Evolutionary conservation across 768 basidiomycete genomes (phyloP).

Genomic region (Albatrellus ellisii): DNA sequence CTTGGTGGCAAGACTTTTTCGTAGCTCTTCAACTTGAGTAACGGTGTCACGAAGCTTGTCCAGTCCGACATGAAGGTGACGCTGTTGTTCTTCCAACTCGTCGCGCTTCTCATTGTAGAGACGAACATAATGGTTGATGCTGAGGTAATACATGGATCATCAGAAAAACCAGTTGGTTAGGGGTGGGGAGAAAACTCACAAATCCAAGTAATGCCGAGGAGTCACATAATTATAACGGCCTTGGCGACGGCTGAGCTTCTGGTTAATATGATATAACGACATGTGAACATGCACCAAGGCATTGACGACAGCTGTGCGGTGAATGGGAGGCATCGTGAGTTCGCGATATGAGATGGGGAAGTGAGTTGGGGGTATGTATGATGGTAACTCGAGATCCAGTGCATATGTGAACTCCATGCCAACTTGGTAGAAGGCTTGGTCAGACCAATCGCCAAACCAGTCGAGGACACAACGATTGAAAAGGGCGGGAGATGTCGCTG

Average conservation of each 20-base stretch:
- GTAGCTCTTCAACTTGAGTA: conserved; percentile 90
- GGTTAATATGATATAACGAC: conserved; percentile 81
- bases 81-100: conserved; percentile 95
- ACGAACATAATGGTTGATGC: conserved; percentile 94
- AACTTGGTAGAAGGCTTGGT: conserved; percentile 97
- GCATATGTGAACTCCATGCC: conserved; percentile 93
- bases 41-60: conserved; percentile 96
- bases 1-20: conserved; percentile 91
- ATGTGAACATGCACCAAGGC: conserved; percentile 87
- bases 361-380: conserved; percentile 63
- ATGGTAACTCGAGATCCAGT: conserved; percentile 80
- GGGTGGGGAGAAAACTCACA: conserved; percentile 45
- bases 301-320: conserved; percentile 86
- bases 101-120: conserved; percentile 94
- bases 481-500: conserved; percentile 93
- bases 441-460: conserved; percentile 99
- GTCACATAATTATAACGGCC: conserved; percentile 97
- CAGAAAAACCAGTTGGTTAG: neutral
- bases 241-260: conserved; percentile 78
- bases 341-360: conserved; percentile 89
- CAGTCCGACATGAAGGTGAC: conserved; percentile 94
- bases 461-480: conserved; percentile 99
- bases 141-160: conserved; percentile 21
- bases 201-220: conserved; percentile 95
- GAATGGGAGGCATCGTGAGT: conserved; percentile 73